Evolutionary conservation across 768 basidiomycete genomes (phyloP), one percentile per base, ranked within the genome.

Genomic region (Leccinum broughii): DNA sequence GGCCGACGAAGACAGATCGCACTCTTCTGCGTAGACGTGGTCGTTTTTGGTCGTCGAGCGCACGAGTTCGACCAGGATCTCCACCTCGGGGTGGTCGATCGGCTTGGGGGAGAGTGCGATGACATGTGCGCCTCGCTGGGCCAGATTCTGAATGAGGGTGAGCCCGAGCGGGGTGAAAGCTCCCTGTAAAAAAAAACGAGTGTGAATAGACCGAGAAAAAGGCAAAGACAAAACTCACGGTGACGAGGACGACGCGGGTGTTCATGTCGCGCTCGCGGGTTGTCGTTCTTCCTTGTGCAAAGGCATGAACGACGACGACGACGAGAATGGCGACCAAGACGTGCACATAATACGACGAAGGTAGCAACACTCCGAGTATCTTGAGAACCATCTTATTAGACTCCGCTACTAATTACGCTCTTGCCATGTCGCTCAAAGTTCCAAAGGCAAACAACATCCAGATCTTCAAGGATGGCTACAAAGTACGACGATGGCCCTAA

Each of bases 401-500:
- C 17, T 44, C 41, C n/a, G n/a, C 8, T n/a, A 8, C 9, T 4
- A 1, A 49, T 5, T 51, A 70, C 64, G 13, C 34, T 35, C 32
- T 13, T 13, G 13, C 34, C 53, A 98, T 98, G 95, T 88, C 94
- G 63, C 82, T 98, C 69, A 95, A 95, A 81, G 93, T 98, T 20
- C 95, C 95, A 30, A 95, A 95, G 76, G 79, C 88, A 56, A 89
- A 86, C 71, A 91, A 89, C 64, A 72, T 95, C 46, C 93, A 95
- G 75, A 85, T 99, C 44, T 98, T 99, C 83, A 98, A 98, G 76
- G 93, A 97, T 34, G 96, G 96, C 26, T 95, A 93, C 84, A 97
- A 96, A 83, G 94, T 91, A 62, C 22, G 61, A 56, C n/a, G 28
- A 10, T 14, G 24, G 10, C 24, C 49, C 3, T 0, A 26, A 14